phyloP scores from a whole-genome alignment of 2,329 filamentous ascomycete species.

The Iodosphaeria phyllophila region DNA sequence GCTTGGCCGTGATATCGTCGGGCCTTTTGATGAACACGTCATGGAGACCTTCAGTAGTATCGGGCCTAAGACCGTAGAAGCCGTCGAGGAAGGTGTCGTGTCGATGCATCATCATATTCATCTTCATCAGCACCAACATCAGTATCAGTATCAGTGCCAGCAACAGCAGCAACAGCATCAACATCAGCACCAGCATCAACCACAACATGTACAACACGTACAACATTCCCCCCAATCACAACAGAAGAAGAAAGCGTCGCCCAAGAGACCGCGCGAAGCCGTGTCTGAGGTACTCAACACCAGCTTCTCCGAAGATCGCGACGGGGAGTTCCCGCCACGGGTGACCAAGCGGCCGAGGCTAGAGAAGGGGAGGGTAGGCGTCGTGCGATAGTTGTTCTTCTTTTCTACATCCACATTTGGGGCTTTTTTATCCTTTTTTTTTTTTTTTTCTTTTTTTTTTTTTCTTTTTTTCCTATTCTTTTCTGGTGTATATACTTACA shows the following conservation, averaged over 20 bases:
- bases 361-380: conserved; percentile 11
- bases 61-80: conserved; percentile 15
- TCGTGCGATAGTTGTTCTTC: conserved; percentile 8
- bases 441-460: no score
- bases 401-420: no score
- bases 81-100: conserved; percentile 3
- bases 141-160: no score
- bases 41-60: conserved; percentile 30
- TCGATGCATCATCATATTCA: no score
- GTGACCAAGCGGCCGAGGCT: conserved; percentile 10
- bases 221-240: no score
- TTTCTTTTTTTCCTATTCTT: no score
- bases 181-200: no score
- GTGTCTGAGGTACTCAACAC: conserved; percentile 12
- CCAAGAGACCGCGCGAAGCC: conserved; percentile 10
- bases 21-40: conserved; percentile 18
- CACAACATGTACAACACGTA: no score
- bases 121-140: no score
- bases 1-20: conserved; percentile 30
- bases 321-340: conserved; percentile 6
- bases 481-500: no score
- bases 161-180: no score
- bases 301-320: conserved; percentile 13
- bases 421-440: no score
- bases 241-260: conserved; percentile 3